Evolutionary conservation across 1,139 yeast genomes (phyloP).

Genomic region (Wickerhamomyces sp.): DNA sequence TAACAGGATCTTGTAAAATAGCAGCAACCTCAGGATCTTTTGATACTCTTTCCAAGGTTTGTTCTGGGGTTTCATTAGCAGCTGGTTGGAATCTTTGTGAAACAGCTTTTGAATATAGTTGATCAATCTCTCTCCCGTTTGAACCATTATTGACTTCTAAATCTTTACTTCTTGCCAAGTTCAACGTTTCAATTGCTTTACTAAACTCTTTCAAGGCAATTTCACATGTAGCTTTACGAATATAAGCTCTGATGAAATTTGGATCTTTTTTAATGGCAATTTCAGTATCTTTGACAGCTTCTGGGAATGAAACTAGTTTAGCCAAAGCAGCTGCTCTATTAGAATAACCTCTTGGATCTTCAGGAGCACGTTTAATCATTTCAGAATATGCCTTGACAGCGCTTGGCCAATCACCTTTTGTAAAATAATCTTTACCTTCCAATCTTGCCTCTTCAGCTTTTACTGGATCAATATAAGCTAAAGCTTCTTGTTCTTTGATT

Average conservation of each 20-base stretch:
- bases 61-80: constrained; percentile 92
- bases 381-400: constrained; percentile 95
- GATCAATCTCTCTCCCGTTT: constrained; percentile 72
- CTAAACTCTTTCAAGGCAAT: constrained; percentile 86
- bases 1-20: constrained; percentile 92
- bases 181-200: constrained; percentile 76
- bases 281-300: constrained; percentile 90
- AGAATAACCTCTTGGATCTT: constrained; percentile 94
- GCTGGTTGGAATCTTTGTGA: constrained; percentile 72
- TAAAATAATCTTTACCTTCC: constrained; percentile 84
- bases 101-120: constrained; percentile 71
- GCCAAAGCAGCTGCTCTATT: constrained; percentile 97
- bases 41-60: constrained; percentile 85
- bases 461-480: constrained; percentile 78
- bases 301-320: constrained; percentile 95
- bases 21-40: constrained; percentile 92
- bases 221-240: constrained; percentile 94
- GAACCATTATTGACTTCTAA: constrained; percentile 56
- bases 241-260: constrained; percentile 85
- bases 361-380: constrained; percentile 93
- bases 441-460: constrained; percentile 95
- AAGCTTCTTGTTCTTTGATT: constrained; percentile 70
- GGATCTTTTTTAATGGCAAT: constrained; percentile 87
- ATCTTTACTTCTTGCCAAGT: constrained; percentile 73
- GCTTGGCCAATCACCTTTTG: constrained; percentile 92